phyloP scores from a whole-genome alignment of 352 stramenopile genomes.

The Globisporangium uncinulatum region DNA sequence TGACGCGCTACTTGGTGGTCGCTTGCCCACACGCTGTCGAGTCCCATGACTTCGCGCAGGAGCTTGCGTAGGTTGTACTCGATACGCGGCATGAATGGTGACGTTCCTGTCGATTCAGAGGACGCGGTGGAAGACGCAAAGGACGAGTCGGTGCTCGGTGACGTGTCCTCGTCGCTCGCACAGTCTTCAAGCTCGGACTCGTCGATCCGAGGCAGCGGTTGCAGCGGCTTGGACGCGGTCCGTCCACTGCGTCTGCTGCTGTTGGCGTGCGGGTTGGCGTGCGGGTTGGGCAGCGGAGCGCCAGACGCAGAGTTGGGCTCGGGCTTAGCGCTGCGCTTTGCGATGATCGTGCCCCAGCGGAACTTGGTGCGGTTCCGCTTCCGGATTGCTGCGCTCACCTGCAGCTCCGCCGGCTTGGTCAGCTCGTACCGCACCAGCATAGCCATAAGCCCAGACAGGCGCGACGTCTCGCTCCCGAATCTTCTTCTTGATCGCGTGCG shows the following conservation, averaged over 20 bases:
- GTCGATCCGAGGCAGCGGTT: conserved; percentile 5
- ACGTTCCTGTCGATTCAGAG: too few species aligned
- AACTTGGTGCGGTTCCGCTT: conserved; percentile 13
- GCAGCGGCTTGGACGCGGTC: neutral
- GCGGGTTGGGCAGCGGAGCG: neutral
- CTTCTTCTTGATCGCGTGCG: neutral
- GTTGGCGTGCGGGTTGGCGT: neutral
- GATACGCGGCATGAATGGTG: conserved; percentile 8
- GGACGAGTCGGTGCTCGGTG: neutral
- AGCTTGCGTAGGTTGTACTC: conserved; percentile 18
- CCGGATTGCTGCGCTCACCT: conserved; percentile 9
- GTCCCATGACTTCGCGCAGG: conserved; percentile 13
- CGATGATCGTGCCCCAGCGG: conserved; percentile 4
- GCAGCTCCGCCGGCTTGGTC: conserved; percentile 14
- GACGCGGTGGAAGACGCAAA: conserved; percentile 5
- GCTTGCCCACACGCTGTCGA: conserved; percentile 23
- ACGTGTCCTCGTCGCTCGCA: conserved; percentile 4
- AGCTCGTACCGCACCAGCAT: conserved; percentile 12
- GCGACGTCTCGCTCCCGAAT: neutral
- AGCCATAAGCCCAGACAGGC: too few species aligned
- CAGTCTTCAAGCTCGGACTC: conserved; percentile 14
- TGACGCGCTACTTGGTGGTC: conserved; percentile 34
- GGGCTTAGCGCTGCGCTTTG: too few species aligned
- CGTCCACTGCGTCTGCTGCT: neutral
- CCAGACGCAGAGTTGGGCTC: neutral